A percentile compares a stretch with the other conserved stretches of the same genome.
phyloP scores from a whole-genome alignment of 495 filamentous ascomycete genomes.

The Aspergillus bertholletiae region DNA sequence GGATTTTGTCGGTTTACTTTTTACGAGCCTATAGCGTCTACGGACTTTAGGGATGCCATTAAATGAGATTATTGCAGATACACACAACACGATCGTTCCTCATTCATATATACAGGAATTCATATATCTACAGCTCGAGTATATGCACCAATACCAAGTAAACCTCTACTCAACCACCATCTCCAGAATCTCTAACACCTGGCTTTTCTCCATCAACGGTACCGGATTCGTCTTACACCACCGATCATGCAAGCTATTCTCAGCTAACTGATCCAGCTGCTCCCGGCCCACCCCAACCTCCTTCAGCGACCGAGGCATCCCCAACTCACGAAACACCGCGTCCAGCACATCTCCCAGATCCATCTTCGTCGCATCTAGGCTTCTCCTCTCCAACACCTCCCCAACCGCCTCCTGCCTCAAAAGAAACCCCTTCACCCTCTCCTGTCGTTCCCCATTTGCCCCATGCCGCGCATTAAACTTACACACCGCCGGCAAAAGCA shows the following conservation, averaged over 20 bases:
- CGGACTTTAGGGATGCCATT: neutral
- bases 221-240: constrained; percentile 49
- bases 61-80: neutral
- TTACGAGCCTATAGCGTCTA: constrained; percentile 2
- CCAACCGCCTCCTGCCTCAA: constrained; percentile 42
- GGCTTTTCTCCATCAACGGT: constrained; percentile 43
- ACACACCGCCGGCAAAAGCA: constrained; percentile 58
- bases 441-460: constrained; percentile 46
- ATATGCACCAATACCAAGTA: neutral
- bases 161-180: constrained; percentile 26
- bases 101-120: neutral
- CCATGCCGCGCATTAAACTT: constrained; percentile 53
- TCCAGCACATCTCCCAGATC: constrained; percentile 56
- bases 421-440: constrained; percentile 44
- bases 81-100: neutral
- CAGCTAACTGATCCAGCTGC: constrained; percentile 47
- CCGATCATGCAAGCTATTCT: constrained; percentile 49
- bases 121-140: neutral
- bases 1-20: neutral
- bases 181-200: constrained; percentile 56
- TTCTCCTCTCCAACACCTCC: constrained; percentile 35
- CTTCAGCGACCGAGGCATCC: constrained; percentile 51
- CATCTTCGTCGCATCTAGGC: constrained; percentile 27
- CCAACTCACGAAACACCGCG: constrained; percentile 50
- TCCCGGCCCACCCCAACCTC: constrained; percentile 54